Base-by-base conservation (phyloP, 1,284 basidiomycete genomes). In the Rhodotorula glutinis region DNA sequence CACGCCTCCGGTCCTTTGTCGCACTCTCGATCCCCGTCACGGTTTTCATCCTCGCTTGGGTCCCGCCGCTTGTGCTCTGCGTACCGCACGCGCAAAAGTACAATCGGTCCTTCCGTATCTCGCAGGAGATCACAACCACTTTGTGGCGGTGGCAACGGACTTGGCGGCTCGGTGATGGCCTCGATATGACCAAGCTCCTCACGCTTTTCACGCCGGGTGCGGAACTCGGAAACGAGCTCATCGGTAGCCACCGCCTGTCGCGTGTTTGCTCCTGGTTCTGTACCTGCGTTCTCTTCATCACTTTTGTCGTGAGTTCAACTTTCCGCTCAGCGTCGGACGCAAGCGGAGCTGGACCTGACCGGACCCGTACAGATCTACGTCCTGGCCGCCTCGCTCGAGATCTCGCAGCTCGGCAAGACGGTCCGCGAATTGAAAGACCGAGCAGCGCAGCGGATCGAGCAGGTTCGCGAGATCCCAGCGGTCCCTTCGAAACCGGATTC, bases 341-440 rank as follows among this genome's bases (percentile, higher is more conserved):
- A n/a, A 49, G 5, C 23, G 21, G 11, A 25, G 23, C 11, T 9
- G 4, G 40, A 25, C 17, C 23, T 27, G 4, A 21, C 33, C 11
- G 13, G 25, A 13, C 27, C 1, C 16, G 21, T 23, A 5, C 49
- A 69, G 62, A n/a, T 53, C 46, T 69, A 63, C 60, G 40, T 66
- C 41, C 13, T 68, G 53, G 65, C 57, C 23, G 53, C 62, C 11
- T 53, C 27, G 17, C 57, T 63, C 52, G 68, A 70, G 27, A 43
- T 64, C 19, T 14, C 40, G 11, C 62, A 66, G 17, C 43, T 70
- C 43, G 25, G 43, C 2, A 17, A 30, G 2, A 60, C 66, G 2
- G 38, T 60, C 33, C 13, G 30, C 8, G 41, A 61, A 1, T 52
- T 59, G 5, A 49, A 46, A 14, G 40, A 21, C 4, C 51, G 29